Conservation (phyloP, 1,284 basidiomycete species). For the Boletus sp. region DNA sequence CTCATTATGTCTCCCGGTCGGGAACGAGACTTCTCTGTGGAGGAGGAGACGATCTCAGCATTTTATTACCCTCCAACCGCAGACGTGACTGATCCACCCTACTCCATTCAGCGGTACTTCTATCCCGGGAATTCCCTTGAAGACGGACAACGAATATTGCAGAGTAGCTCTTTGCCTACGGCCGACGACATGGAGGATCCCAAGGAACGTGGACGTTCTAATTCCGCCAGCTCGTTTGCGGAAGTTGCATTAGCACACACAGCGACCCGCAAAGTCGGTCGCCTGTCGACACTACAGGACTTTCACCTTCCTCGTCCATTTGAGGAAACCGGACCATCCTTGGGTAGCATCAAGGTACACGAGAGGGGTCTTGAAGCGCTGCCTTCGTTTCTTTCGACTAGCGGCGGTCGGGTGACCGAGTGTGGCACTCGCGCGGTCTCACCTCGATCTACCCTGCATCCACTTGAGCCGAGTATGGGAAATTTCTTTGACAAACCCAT, state of each 20-base stretch:
- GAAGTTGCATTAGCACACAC: slow-evolving; percentile 14
- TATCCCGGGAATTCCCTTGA: neutral
- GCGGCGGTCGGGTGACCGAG: neutral
- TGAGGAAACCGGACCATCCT: slow-evolving; percentile 9
- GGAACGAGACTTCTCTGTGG: neutral
- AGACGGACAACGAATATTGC: slow-evolving; percentile 2
- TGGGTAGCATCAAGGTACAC: slow-evolving; percentile 11
- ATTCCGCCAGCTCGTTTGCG: slow-evolving; percentile 15
- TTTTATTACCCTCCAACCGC: neutral
- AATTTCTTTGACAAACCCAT: slow-evolving; percentile 13
- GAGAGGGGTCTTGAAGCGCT: slow-evolving; percentile 17
- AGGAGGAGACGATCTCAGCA: slow-evolving; percentile 8
- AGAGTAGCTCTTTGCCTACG: neutral
- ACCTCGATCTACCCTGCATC: neutral
- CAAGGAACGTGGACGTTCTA: slow-evolving; percentile 5
- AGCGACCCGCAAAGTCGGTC: neutral
- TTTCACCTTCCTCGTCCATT: slow-evolving; percentile 25
- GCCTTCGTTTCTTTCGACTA: slow-evolving; percentile 10
- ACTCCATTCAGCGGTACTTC: slow-evolving; percentile 2
- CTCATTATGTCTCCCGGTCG: slow-evolving; percentile 17
- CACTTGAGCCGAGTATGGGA: slow-evolving; percentile 4
- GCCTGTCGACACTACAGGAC: slow-evolving; percentile 20
- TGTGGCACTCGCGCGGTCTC: neutral
- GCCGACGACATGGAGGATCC: neutral
- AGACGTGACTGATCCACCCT: neutral